Evolutionary conservation across 768 basidiomycete species (phyloP).

Genomic region (Russula sp.): DNA sequence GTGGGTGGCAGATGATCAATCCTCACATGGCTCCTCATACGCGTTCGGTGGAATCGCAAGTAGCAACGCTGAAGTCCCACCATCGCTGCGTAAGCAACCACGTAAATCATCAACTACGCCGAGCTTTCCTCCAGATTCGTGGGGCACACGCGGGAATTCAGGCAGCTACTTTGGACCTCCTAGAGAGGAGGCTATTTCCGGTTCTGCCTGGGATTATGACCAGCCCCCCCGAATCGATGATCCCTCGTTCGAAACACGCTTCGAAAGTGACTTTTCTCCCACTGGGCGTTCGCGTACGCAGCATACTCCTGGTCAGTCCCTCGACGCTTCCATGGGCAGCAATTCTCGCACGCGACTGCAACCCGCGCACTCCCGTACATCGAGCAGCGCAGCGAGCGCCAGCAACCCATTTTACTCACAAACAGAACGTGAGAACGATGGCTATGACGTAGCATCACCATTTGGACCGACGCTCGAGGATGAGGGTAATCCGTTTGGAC

Average conservation of each 20-base stretch:
- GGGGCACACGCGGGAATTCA: slow-evolving; percentile 50
- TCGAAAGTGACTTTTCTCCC: slow-evolving; percentile 27
- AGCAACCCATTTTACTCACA: slow-evolving; percentile 18
- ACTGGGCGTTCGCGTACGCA: slow-evolving; percentile 7
- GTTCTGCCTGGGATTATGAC: slow-evolving; percentile 31
- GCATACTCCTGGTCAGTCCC: slow-evolving; percentile 14
- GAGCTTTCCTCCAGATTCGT: slow-evolving; percentile 62
- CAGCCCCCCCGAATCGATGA: slow-evolving; percentile 26
- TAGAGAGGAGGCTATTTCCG: slow-evolving; percentile 30
- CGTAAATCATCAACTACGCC: slow-evolving; percentile 33
- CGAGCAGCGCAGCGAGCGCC: slow-evolving; percentile 6
- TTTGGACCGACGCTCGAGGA: slow-evolving; percentile 26
- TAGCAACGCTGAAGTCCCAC: slow-evolving; percentile 37
- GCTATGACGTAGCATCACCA: slow-evolving; percentile 8
- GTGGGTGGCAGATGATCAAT: slow-evolving; percentile 59
- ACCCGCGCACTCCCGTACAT: slow-evolving; percentile 16
- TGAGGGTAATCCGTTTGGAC: slow-evolving; percentile 22
- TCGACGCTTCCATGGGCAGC: slow-evolving; percentile 1
- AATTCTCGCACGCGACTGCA: slow-evolving; percentile 1
- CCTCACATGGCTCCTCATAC: slow-evolving; percentile 41
- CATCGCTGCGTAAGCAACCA: slow-evolving; percentile 24
- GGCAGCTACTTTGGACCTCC: slow-evolving; percentile 55
- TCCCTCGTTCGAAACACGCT: slow-evolving; percentile 20
- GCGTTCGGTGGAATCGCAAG: slow-evolving; percentile 56
- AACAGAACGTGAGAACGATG: slow-evolving; percentile 17